Conservation (phyloP, 2,329 filamentous ascomycete species). For the Colletotrichum sp. region DNA sequence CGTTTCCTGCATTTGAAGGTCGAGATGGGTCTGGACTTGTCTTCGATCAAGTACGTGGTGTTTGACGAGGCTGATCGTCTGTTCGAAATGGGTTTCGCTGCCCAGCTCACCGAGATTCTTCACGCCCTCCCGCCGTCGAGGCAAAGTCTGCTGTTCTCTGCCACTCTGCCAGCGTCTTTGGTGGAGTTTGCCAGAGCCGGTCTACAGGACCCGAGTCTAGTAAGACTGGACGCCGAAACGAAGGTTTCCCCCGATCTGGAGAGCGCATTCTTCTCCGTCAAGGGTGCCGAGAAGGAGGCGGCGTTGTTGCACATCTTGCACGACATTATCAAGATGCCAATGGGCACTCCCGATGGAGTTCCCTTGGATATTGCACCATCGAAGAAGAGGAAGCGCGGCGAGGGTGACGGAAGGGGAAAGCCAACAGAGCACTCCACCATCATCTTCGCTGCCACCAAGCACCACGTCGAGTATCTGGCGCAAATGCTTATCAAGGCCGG, state of each 20-base stretch:
- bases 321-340: constrained; percentile 91
- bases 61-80: constrained; percentile 97
- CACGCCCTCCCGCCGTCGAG: constrained; percentile 83
- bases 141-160: constrained; percentile 94
- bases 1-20: constrained; percentile 97
- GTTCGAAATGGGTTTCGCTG: constrained; percentile 98
- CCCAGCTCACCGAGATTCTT: constrained; percentile 91
- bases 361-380: constrained; percentile 49
- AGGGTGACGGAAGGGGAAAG: constrained; percentile 64
- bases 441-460: constrained; percentile 92
- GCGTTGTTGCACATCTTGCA: constrained; percentile 87
- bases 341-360: constrained; percentile 61
- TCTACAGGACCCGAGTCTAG: constrained; percentile 87
- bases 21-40: constrained; percentile 92
- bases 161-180: constrained; percentile 89
- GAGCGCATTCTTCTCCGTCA: constrained; percentile 92
- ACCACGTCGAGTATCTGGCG: constrained; percentile 94
- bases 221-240: constrained; percentile 90
- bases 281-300: constrained; percentile 92
- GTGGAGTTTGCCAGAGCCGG: constrained; percentile 96
- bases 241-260: constrained; percentile 97
- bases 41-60: constrained; percentile 90
- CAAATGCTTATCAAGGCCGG: constrained; percentile 80
- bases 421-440: constrained; percentile 93
- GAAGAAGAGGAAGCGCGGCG: constrained; percentile 76